Evolutionary conservation across 1,139 yeast genomes (phyloP).

Genomic region (Suhomyces bribrorum): DNA sequence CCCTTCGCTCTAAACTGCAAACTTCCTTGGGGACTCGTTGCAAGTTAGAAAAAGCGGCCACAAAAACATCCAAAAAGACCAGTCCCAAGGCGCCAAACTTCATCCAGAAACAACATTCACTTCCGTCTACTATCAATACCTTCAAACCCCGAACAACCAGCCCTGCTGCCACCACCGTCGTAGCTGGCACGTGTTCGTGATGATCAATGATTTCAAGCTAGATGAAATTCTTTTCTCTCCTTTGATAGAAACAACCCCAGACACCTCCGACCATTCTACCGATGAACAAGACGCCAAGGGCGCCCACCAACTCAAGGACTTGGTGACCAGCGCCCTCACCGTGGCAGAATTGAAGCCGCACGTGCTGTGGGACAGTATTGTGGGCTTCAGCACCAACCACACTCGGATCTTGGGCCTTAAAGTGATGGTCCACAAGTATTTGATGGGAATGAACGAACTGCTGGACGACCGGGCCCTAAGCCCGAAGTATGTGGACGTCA

Average conservation of each 20-base stretch:
- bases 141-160: neutral
- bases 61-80: too few relatives aligned
- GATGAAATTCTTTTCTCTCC: conserved; percentile 15
- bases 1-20: too few relatives aligned
- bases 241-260: conserved; percentile 15
- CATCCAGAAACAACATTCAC: too few relatives aligned
- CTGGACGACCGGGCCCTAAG: neutral
- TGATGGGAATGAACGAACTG: neutral
- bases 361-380: neutral
- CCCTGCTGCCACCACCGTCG: neutral
- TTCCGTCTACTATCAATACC: too few relatives aligned
- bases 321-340: neutral
- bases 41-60: too few relatives aligned
- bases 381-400: neutral
- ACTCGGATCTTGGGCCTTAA: neutral
- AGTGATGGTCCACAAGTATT: neutral
- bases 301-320: neutral
- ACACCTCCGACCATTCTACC: conserved; percentile 18
- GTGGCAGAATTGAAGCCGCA: neutral
- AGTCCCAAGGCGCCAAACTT: too few relatives aligned
- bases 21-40: too few relatives aligned
- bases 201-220: neutral
- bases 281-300: conserved; percentile 10
- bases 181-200: too few relatives aligned
- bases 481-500: neutral